phyloP scores from a whole-genome alignment of 495 filamentous ascomycete genomes.

The Penicillium goetzii region DNA sequence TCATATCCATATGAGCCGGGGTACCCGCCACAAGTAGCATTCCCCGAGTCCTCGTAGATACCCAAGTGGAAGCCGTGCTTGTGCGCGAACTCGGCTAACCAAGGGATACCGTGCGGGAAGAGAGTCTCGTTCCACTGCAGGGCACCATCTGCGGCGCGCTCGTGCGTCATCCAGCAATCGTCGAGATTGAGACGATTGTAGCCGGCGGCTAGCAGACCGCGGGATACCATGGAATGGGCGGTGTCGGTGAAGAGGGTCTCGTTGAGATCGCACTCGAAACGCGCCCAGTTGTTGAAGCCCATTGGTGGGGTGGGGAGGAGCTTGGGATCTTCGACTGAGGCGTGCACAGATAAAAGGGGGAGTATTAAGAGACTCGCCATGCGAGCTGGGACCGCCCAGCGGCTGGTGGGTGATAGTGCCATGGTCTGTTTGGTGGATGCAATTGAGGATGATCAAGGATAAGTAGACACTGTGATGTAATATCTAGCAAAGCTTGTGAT shows the following conservation, averaged over 20 bases:
- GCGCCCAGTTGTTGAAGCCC: slow-evolving; percentile 52
- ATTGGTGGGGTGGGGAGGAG: slow-evolving; percentile 45
- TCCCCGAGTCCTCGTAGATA: slow-evolving; percentile 48
- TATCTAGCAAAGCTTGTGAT: not conserved
- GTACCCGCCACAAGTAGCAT: slow-evolving; percentile 45
- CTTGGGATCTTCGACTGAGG: slow-evolving; percentile 22
- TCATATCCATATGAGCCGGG: slow-evolving; percentile 45
- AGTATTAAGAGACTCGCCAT: slow-evolving; percentile 25
- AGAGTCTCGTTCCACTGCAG: slow-evolving; percentile 41
- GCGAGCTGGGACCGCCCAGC: slow-evolving; percentile 7
- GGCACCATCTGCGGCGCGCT: slow-evolving; percentile 35
- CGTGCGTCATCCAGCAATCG: slow-evolving; percentile 46
- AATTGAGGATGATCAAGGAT: not conserved
- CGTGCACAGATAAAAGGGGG: slow-evolving; percentile 22
- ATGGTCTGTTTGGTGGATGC: not conserved
- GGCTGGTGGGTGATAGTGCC: slow-evolving; percentile 7
- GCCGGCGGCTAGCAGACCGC: slow-evolving; percentile 42
- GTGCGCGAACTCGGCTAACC: slow-evolving; percentile 41
- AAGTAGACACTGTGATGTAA: not conserved
- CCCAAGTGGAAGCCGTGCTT: slow-evolving; percentile 41
- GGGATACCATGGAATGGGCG: slow-evolving; percentile 41
- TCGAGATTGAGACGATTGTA: slow-evolving; percentile 49
- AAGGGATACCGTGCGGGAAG: slow-evolving; percentile 47
- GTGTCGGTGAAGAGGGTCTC: slow-evolving; percentile 47
- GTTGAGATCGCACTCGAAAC: slow-evolving; percentile 48